Evolutionary conservation across 2,329 filamentous ascomycete species (phyloP), one percentile per base, ranked within the genome.

Genomic region (Penicillium sp.): DNA sequence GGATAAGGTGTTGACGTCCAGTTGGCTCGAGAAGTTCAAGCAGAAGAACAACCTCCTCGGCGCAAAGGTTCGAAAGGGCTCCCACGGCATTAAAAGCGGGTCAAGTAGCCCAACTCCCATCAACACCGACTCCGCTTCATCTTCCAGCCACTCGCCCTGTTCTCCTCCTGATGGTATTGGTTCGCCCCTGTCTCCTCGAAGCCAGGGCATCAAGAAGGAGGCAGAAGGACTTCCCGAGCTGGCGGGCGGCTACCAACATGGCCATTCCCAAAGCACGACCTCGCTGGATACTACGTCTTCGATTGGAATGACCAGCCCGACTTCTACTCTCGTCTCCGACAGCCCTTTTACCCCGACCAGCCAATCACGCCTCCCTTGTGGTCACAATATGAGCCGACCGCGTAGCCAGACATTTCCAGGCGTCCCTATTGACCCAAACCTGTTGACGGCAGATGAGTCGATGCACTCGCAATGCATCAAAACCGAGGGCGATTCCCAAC

Each of bases 21-120:
- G 80, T 60, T 96, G 92, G 92, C 80, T 97, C 30, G 90, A 96
- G 66, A 95, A 94, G 69, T 97, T 97, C 78, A 96, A 96, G 77
- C 84, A 90, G 68, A 96, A 92, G 75, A 87, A 95, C 69, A 85
- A 81, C 57, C 66, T 87, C 10, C 70, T 77, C 60, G 77, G 79
- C 33, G 74, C 79, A 10, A 80, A 79, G 61, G 76, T 77, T 40
- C 72, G 81, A 41, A 84, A 83, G 66, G 72, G 74, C 27, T 83
- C 81, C 6, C 53, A 66, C 22, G 45, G 38, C n/a, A 47, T 43
- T 22, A 16, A 51, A 46, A 91, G 89, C 67, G 88, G 92, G 48
- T 81, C 85, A 0, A 87, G 89, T 62, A 83, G 80, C 52, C 70
- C 73, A n/a, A 81, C 81, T 22, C 80, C 82, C 49, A 74, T 82